Conservation (phyloP, 225 moss, liverwort and hornwort genomes). For the Marchantia paleacea region DNA sequence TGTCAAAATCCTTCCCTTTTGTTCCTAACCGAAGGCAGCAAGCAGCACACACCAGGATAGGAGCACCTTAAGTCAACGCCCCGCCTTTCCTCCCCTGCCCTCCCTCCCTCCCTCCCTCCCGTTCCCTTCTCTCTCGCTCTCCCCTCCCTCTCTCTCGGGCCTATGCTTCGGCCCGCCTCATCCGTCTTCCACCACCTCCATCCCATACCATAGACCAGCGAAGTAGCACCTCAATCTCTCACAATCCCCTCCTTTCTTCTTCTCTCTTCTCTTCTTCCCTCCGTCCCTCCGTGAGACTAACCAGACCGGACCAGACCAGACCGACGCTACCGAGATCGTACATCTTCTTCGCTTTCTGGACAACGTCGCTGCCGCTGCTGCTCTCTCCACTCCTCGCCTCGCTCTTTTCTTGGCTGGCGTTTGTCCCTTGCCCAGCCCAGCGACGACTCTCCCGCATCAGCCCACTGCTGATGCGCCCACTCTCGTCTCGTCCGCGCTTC, state of each 20-base stretch:
- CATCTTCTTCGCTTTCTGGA: too few species aligned
- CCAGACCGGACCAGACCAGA: too few species aligned
- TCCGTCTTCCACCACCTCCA: neutral
- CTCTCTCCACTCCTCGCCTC: too few species aligned
- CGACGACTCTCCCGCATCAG: too few species aligned
- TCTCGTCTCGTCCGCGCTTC: neutral
- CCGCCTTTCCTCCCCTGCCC: neutral
- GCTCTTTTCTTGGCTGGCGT: neutral
- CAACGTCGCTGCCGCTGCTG: neutral
- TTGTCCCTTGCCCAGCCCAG: neutral
- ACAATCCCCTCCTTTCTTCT: neutral
- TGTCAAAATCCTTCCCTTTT: conserved; percentile 3
- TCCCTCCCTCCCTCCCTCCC: too few species aligned
- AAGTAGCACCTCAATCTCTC: neutral
- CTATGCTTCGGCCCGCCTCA: neutral
- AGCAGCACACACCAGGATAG: conserved; percentile 2
- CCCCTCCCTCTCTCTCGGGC: neutral
- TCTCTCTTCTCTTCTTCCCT: neutral
- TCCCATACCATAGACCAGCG: neutral
- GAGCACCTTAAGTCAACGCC: conserved; percentile 15
- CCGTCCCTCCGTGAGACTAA: too few species aligned
- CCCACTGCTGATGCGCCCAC: neutral
- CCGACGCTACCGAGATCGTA: too few species aligned
- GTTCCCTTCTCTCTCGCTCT: neutral
- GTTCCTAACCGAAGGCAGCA: neutral